Base-by-base conservation (phyloP, 2,329 filamentous ascomycete species). In the Passalora sequoiae region DNA sequence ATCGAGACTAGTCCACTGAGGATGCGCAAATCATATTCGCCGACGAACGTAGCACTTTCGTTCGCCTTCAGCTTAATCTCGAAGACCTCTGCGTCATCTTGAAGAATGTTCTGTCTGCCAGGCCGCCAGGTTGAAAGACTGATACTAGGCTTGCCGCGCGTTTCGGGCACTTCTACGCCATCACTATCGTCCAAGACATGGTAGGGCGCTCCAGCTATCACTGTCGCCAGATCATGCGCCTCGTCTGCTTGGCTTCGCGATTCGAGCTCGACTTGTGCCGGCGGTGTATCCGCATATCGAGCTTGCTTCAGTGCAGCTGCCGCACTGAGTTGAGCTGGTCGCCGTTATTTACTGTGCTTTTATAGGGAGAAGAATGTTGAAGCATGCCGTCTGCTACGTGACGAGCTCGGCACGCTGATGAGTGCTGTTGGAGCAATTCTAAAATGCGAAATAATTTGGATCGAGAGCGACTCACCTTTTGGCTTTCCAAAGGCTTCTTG, bases 11-110 rank as follows among this genome's bases (percentile, higher is more conserved):
- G 71, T 2, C 86, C 86, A 40, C 70, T 71, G 6, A 69, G 56
- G 0, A 91, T 73, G 9, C 69, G 69, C 21, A 91, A 60, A 12
- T 80, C 78, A 61, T 81, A 92, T 56, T 77, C 81, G 1, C 86
- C 86, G 8, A 87, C 48, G 13, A 67, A 58, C 2, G 64, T 58
- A 24, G 67, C 59, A 6, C 58, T 66, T 6, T 68, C 63, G 21
- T 59, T 54, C 7, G 47, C 30, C 37, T 49, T 24, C 28, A 66
- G 33, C 1, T 27, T 41, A 4, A 63, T n/a, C 15, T 53, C 47
- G 6, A 57, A 28, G 2, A 21, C 29, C 7, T 48, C 31, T 6
- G 53, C 44, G 15, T 50, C 45, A 35, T 60, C 50, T 10, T 47
- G 44, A 4, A 52, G 29, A 10, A 55, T 43, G 35, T 44, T 44